These are phyloP conservation scores for Torulaspora indica DNA, from an alignment of 805 yeast species.

Conservation along the genomic window DNA sequence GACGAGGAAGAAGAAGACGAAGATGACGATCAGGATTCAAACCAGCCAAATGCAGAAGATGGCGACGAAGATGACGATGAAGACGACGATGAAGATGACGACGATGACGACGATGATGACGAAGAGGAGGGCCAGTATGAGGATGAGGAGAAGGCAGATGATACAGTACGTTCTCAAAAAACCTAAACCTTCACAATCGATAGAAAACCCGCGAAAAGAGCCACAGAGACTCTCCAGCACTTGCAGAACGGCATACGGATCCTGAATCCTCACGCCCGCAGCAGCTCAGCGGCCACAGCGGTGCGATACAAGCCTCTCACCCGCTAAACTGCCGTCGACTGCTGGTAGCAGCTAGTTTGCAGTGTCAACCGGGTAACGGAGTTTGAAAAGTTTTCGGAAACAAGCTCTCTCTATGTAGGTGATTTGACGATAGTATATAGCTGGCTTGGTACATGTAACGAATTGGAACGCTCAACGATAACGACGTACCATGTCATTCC, in stretches of 20 bases:
- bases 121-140: conserved; percentile 1
- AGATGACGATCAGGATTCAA: conserved; percentile 26
- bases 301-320: no score
- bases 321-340: no score
- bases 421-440: not conserved
- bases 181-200: no score
- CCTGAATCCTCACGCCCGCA: no score
- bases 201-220: no score
- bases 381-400: conserved; percentile 5
- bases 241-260: no score
- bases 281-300: no score
- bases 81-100: conserved; percentile 14
- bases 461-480: not conserved
- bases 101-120: conserved; percentile 2
- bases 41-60: conserved; percentile 6
- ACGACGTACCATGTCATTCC: conserved; percentile 49
- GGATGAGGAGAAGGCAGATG: not conserved
- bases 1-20: conserved; percentile 41
- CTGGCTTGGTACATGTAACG: not conserved
- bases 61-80: conserved; percentile 13
- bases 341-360: not conserved
- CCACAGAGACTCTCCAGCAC: no score
- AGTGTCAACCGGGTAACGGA: conserved; percentile 2
- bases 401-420: not conserved
- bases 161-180: no score